phyloP scores from a whole-genome alignment of 352 stramenopile species.

The Phytopythium aichiense region DNA sequence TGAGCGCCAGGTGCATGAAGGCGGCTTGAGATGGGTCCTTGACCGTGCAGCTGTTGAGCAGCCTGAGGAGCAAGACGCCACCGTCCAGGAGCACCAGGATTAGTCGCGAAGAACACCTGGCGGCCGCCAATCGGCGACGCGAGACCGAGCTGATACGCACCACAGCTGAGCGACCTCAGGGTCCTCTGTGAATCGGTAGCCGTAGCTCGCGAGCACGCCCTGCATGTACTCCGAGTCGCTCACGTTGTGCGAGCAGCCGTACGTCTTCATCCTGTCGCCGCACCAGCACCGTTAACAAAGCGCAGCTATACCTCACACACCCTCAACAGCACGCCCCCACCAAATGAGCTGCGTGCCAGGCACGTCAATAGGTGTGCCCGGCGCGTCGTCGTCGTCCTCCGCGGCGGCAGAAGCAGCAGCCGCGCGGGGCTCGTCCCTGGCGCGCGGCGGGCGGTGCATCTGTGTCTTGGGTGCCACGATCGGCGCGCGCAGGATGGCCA shows the following conservation, averaged over 20 bases:
- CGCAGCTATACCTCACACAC: not conserved
- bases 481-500: constrained; percentile 34
- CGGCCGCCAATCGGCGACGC: not conserved
- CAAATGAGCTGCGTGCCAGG: constrained; percentile 75
- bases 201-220: constrained; percentile 86
- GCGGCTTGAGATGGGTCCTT: constrained; percentile 90
- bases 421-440: constrained; percentile 1
- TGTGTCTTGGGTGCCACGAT: constrained; percentile 66
- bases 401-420: too few relatives aligned
- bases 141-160: constrained; percentile 12
- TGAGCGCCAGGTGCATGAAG: constrained; percentile 88
- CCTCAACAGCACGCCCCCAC: constrained; percentile 9
- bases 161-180: constrained; percentile 80
- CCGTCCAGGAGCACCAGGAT: not conserved
- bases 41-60: constrained; percentile 93
- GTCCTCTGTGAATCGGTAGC: constrained; percentile 82
- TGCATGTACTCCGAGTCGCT: constrained; percentile 94
- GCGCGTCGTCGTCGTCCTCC: constrained; percentile 4
- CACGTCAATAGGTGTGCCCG: constrained; percentile 20
- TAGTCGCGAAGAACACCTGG: not conserved
- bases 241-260: constrained; percentile 92
- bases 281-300: not conserved
- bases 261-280: constrained; percentile 78
- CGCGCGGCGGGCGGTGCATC: constrained; percentile 22
- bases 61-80: constrained; percentile 14